Evolutionary conservation across 345 rosid species (phyloP).

Genomic region (Stellera chamaejasme): DNA sequence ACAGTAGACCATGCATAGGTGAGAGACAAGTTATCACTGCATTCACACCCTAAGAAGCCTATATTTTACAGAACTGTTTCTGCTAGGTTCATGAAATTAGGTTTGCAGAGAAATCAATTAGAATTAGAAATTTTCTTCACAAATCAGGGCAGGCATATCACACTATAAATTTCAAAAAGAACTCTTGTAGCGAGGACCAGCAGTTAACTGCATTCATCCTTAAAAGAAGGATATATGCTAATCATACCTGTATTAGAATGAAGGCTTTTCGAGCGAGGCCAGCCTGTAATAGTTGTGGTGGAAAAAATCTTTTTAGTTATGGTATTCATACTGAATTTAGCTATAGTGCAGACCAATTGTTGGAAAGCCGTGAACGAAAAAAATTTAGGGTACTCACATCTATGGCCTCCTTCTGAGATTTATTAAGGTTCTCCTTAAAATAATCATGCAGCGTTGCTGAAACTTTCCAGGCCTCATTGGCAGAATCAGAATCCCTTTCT

Average conservation of each 20-base stretch:
- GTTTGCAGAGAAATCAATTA: no score
- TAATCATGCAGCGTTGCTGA: slow-evolving; percentile 54
- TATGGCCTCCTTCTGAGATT: slow-evolving; percentile 81
- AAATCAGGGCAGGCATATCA: no score
- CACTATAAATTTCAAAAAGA: no score
- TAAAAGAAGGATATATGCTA: no score
- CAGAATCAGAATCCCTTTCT: slow-evolving; percentile 38
- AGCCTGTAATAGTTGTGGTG: slow-evolving; percentile 42
- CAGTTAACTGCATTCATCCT: no score
- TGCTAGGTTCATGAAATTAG: no score
- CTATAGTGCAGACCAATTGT: slow-evolving; percentile 3
- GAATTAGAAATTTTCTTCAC: no score
- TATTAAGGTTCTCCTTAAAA: slow-evolving; percentile 58
- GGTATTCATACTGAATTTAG: neutral
- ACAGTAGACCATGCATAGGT: neutral
- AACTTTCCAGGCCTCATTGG: slow-evolving; percentile 74
- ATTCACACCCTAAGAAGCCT: no score
- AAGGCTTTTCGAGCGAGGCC: slow-evolving; percentile 78
- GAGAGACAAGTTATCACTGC: no score
- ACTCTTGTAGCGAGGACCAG: no score
- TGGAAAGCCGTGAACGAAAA: neutral
- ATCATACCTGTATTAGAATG: slow-evolving; percentile 82
- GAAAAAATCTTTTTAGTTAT: slow-evolving; percentile 3
- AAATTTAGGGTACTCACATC: slow-evolving; percentile 41
- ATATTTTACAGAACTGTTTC: no score